A percentile compares a stretch with the other conserved stretches of the same genome.
These are phyloP conservation scores for Solanum lycopersicoides DNA, from an alignment of 257 asterid genomes.

Conservation along the genomic window DNA sequence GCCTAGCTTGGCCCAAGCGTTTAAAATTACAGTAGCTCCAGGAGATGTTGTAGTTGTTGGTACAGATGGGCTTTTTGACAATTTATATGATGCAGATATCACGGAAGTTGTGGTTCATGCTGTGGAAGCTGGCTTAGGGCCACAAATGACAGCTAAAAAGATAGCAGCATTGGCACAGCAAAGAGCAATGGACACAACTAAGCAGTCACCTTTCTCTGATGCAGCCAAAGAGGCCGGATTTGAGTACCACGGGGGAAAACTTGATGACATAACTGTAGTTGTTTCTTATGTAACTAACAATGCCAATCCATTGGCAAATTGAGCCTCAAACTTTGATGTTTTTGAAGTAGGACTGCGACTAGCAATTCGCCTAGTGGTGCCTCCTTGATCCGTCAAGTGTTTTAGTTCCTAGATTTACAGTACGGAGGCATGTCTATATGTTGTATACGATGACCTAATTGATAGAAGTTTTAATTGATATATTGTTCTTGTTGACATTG, in stretches of 20 bases:
- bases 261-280: slow-evolving; percentile 6
- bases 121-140: background rate
- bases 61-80: slow-evolving; percentile 8
- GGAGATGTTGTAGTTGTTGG: slow-evolving; percentile 4
- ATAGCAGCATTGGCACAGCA: slow-evolving; percentile 9
- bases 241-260: background rate
- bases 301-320: background rate
- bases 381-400: background rate
- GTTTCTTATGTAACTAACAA: background rate
- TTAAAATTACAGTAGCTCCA: slow-evolving; percentile 5
- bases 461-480: background rate
- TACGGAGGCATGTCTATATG: background rate
- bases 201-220: slow-evolving; percentile 1
- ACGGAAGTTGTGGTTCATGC: background rate
- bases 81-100: slow-evolving; percentile 1
- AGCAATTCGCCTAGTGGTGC: background rate
- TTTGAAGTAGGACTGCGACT: background rate
- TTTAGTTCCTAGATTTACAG: background rate
- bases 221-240: slow-evolving; percentile 5
- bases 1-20: background rate
- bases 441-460: background rate
- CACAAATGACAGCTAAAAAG: slow-evolving; percentile 1
- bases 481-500: background rate
- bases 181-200: background rate
- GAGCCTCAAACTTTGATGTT: background rate